These are phyloP conservation scores for Serendipita sp. DNA, from an alignment of 1,284 basidiomycete genomes.

Conservation along the genomic window DNA sequence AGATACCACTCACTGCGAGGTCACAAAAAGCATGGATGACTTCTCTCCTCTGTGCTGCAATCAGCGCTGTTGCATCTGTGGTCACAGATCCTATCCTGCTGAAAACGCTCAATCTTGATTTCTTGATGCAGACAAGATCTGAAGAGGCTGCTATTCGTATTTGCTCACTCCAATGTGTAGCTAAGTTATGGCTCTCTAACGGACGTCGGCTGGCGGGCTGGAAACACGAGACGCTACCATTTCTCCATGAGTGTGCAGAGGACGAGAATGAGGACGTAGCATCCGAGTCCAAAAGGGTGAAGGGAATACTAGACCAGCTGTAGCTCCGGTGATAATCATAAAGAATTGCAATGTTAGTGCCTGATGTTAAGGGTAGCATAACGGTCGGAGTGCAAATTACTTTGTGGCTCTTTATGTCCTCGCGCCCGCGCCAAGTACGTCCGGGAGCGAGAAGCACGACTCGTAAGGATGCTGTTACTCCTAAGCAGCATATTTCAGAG, in stretches of 20 bases:
- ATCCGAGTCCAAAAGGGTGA: slow-evolving; percentile 35
- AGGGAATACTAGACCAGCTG: slow-evolving; percentile 17
- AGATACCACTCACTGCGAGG: slow-evolving; percentile 38
- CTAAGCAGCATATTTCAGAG: neutral
- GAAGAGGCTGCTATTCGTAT: slow-evolving; percentile 56
- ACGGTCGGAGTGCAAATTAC: neutral
- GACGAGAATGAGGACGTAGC: slow-evolving; percentile 71
- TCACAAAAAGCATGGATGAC: slow-evolving; percentile 15
- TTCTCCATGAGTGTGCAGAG: slow-evolving; percentile 67
- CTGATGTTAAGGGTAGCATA: neutral
- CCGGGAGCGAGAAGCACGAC: neutral
- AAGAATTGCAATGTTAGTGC: neutral
- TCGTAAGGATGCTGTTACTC: slow-evolving; percentile 5
- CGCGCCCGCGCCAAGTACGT: slow-evolving; percentile 1
- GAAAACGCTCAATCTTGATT: slow-evolving; percentile 66
- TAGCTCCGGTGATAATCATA: neutral
- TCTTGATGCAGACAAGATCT: slow-evolving; percentile 80
- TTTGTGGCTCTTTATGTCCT: neutral
- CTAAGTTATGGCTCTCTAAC: slow-evolving; percentile 65
- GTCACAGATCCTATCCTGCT: slow-evolving; percentile 49
- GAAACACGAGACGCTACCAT: slow-evolving; percentile 55
- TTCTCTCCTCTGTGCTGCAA: slow-evolving; percentile 23
- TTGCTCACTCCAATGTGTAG: slow-evolving; percentile 54
- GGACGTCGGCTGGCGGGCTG: slow-evolving; percentile 52
- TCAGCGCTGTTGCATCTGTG: slow-evolving; percentile 37